Base-by-base conservation (phyloP, 2,329 filamentous ascomycete genomes). In the Exserohilum turcica region DNA sequence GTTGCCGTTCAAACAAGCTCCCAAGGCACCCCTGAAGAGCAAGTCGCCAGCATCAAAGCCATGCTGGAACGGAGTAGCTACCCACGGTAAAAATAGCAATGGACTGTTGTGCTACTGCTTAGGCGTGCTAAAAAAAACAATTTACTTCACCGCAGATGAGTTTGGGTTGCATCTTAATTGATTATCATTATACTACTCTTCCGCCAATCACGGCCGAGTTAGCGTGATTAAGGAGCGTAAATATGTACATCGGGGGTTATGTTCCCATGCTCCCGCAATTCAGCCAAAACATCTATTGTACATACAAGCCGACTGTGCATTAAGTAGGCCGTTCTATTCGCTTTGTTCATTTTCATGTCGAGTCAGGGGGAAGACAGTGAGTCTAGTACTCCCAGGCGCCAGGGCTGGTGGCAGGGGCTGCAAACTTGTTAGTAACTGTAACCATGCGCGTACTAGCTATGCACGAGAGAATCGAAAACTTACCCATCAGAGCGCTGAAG, bases 301-400 rank as follows among this genome's bases (percentile, higher is more conserved):
- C 28, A 32, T 43, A 43, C 42, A 44, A 21, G 8, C 9, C 16
- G 28, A 31, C 39, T 42, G 39, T 27, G 27, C 43, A 52, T 51
- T 49, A 51, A 43, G 54, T 63, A 39, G 21, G 24, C 16, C 29
- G 8, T 24, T 24, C 15, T 13, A 42, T 16, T 13, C 21, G 29
- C 31, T 43, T 33, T 44, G 18, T 13, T 43, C 31, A 2, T 6
- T 21, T 32, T 45, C 2, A 24, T 12, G 15, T 44, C 36, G 15
- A 28, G 16, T 29, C 45, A 15, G 27, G 16, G 10, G 32, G 35
- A 15, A n/a, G n/a, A n/a, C n/a, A n/a, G n/a, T n/a, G 6, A 21
- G 27, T 60, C 54, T 71, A 72, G 57, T 75, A 75, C 60, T 75
- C 61, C 72, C 72, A 75, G 43, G 73, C 73, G 35, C 66, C 69